phyloP scores from a whole-genome alignment of 495 filamentous ascomycete genomes.

The Rostrohypoxylon terebratum region DNA sequence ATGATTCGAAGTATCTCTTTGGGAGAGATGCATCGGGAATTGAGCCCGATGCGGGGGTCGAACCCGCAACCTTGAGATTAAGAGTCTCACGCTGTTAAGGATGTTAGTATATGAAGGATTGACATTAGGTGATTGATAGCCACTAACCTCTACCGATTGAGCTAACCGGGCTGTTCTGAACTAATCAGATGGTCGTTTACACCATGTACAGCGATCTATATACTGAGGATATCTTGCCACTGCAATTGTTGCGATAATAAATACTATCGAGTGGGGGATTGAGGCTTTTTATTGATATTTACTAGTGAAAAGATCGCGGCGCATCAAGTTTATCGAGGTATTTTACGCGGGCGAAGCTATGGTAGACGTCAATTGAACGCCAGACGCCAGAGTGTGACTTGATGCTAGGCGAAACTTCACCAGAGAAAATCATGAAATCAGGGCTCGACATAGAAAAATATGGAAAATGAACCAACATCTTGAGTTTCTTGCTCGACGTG shows the following conservation, averaged over 20 bases:
- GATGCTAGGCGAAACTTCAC: neutral
- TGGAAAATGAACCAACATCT: neutral
- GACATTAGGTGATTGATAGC: too few relatives aligned
- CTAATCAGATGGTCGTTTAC: neutral
- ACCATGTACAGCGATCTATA: neutral
- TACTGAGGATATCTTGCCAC: neutral
- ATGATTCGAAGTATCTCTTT: conserved; percentile 18
- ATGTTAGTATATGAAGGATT: too few relatives aligned
- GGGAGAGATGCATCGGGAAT: conserved; percentile 49
- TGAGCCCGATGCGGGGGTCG: conserved; percentile 55
- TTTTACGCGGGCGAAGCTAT: neutral
- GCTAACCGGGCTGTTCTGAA: conserved; percentile 65
- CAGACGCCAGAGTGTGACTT: neutral
- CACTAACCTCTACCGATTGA: conserved; percentile 75
- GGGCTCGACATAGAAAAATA: neutral
- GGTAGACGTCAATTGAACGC: neutral
- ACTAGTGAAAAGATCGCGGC: neutral
- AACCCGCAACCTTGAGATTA: conserved; percentile 77
- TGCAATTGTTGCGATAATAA: neutral
- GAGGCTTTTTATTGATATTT: neutral
- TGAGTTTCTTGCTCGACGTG: neutral
- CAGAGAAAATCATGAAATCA: neutral
- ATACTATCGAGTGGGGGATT: neutral
- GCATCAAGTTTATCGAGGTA: neutral
- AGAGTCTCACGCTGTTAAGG: conserved; percentile 74